Base-by-base conservation (phyloP, 2,329 filamentous ascomycete species). In the Thelonectria discophora region DNA sequence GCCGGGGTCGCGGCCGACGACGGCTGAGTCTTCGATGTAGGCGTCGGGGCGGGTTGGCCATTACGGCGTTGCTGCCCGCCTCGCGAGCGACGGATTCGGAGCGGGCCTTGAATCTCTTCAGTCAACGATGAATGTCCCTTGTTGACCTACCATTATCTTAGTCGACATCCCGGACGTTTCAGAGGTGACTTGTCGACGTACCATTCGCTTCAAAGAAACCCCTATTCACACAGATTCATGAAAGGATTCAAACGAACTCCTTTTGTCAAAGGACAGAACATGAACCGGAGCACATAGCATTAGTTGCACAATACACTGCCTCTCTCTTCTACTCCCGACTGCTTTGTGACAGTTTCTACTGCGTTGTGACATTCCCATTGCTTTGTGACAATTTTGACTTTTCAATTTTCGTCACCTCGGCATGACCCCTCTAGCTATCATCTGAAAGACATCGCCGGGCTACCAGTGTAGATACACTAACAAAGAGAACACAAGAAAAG, bases 361-460 rank as follows among this genome's bases (percentile, higher is more conserved):
- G n/a, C n/a, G n/a, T n/a, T n/a, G n/a, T n/a, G n/a, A n/a, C n/a
- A 40, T 40, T 5, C 37, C 21, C n/a, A 21, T 43, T 20, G n/a
- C 42, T 45, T 24, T 10, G 42, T 46, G 42, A 40, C 51, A 46
- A 45, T 24, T 46, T 48, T 60, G 64, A 47, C 18, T 42, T 49
- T 55, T 66, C 57, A 62, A 63, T 63, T 39, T 54, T 46, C 34
- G 58, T 52, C 18, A 40, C 45, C 49, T 58, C 46, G 39, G 56
- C 21, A 49, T 57, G 49, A 62, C 50, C 47, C 50, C 42, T 59
- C 62, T 46, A 54, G 55, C 57, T 57, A 64, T 58, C 54, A 60
- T 61, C 43, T 57, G 43, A 59, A 62, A 27, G 55, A 63, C 59
- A 56, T 60, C 43, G 58, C 65, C 63, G 65, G 34, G 42, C 66